These are phyloP conservation scores for Kernera saxatilis DNA, from an alignment of 345 rosid species.

Conservation along the genomic window DNA sequence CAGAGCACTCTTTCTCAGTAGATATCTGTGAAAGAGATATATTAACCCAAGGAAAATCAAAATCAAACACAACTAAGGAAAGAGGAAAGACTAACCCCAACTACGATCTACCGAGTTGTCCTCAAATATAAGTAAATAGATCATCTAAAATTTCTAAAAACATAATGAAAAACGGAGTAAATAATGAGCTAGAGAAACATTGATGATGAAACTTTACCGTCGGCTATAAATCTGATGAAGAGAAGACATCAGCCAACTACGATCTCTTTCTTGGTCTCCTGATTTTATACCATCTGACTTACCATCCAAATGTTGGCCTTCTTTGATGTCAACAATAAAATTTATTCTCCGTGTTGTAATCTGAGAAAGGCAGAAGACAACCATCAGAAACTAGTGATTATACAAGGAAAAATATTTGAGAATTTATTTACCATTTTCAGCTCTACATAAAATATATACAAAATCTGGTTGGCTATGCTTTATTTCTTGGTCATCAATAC, in stretches of 20 bases:
- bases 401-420: not conserved
- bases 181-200: not conserved
- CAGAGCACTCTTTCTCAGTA: conserved; percentile 83
- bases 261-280: conserved; percentile 58
- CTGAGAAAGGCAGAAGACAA: conserved; percentile 34
- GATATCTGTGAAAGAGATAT: conserved; percentile 58
- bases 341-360: conserved; percentile 83
- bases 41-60: too few species aligned
- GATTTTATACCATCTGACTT: conserved; percentile 36
- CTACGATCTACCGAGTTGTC: not conserved
- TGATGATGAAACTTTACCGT: conserved; percentile 41
- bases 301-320: conserved; percentile 29
- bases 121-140: not conserved
- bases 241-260: conserved; percentile 74
- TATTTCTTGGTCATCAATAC: not conserved
- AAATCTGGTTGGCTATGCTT: not conserved
- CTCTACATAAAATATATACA: not conserved
- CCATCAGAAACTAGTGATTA: not conserved
- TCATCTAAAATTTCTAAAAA: not conserved
- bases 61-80: too few species aligned
- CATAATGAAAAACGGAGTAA: not conserved
- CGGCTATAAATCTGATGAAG: conserved; percentile 92
- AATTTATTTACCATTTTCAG: not conserved
- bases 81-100: too few species aligned
- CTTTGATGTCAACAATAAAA: conserved; percentile 61